Percentiles rank a stretch among this genome's conserved stretches.
Conservation (phyloP, 306 rosid genomes). For the Cyclanthera cordifolia region DNA sequence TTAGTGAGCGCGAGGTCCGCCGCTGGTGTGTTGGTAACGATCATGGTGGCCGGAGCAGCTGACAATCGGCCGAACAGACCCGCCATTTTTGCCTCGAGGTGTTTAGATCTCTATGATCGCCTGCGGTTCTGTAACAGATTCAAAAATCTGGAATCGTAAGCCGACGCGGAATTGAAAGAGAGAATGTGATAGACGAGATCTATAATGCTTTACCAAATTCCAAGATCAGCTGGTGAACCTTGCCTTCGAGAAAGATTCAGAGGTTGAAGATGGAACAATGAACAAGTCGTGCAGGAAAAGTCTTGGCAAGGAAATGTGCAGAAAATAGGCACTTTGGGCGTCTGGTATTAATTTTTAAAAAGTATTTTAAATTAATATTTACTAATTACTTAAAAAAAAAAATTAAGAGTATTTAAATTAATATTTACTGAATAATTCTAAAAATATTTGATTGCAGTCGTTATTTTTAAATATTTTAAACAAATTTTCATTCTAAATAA, state of each 20-base stretch:
- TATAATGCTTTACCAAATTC: not conserved
- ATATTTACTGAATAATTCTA: too few relatives aligned
- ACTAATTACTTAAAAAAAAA: too few relatives aligned
- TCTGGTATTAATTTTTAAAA: too few relatives aligned
- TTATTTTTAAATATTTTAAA: too few relatives aligned
- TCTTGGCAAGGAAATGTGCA: not conserved
- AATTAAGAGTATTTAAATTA: too few relatives aligned
- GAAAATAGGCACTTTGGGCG: not conserved
- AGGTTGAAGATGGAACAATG: not conserved
- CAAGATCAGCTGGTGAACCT: not conserved
- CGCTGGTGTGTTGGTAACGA: conserved; percentile 58
- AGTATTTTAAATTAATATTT: too few relatives aligned
- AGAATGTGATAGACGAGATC: not conserved
- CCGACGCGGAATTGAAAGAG: not conserved
- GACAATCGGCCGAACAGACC: conserved; percentile 37
- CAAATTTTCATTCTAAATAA: too few relatives aligned
- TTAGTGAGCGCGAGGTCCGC: conserved; percentile 59
- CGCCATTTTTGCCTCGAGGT: conserved; percentile 31
- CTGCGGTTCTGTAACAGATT: not conserved
- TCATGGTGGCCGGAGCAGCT: conserved; percentile 34
- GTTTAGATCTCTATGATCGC: not conserved
- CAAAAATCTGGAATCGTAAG: not conserved
- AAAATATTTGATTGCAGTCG: too few relatives aligned
- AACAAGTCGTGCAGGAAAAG: too few relatives aligned
- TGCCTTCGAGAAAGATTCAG: not conserved